Conservation (phyloP, 345 rosid genomes). For the Eucalyptus tenuipes region DNA sequence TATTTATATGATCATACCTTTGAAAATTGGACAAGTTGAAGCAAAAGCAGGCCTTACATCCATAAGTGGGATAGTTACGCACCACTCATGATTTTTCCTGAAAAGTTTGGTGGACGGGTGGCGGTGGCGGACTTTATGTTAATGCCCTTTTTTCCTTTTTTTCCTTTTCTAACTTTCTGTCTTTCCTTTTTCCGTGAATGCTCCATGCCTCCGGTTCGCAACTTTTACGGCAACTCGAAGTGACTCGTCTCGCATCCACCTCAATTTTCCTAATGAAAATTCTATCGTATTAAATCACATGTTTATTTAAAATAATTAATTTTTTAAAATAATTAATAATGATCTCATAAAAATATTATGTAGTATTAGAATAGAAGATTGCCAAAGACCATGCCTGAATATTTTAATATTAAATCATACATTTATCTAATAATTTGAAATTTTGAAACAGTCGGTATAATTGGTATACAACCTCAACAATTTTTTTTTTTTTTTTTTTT, state of each 20-base stretch:
- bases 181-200: background rate
- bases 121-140: background rate
- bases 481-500: too few species aligned
- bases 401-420: background rate
- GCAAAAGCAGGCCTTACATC: background rate
- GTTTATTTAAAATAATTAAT: accelerated
- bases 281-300: too few species aligned
- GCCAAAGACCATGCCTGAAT: accelerated
- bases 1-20: background rate
- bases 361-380: accelerated
- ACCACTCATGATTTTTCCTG: background rate
- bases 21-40: background rate
- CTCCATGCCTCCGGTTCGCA: background rate
- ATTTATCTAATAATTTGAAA: background rate
- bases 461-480: too few species aligned
- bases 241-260: background rate
- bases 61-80: background rate
- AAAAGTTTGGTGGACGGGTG: background rate
- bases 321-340: accelerated
- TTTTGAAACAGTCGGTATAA: background rate
- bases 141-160: background rate
- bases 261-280: background rate
- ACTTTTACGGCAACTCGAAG: background rate
- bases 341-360: background rate
- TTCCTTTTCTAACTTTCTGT: background rate